Percentiles rank a stretch among this genome's conserved stretches.
phyloP scores from a whole-genome alignment of 1,284 basidiomycete species.

The Hemileia vastatrix region DNA sequence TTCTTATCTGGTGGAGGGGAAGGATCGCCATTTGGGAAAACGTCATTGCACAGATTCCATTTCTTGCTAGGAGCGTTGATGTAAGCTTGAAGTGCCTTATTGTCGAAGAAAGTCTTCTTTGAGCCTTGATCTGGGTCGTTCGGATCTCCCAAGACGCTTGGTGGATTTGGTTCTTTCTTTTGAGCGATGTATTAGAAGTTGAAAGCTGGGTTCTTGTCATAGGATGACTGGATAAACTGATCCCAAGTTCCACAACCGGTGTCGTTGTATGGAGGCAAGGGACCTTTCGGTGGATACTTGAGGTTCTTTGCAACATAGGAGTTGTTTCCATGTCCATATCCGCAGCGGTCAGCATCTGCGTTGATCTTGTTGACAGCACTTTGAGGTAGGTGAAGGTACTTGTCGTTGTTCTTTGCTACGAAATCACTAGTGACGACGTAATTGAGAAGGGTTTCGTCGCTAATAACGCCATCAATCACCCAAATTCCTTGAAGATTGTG shows the following conservation, averaged over 20 bases:
- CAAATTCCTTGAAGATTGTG: not conserved
- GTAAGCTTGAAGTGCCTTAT: not conserved
- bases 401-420: not conserved
- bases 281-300: no score
- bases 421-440: not conserved
- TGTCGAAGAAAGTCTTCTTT: not conserved
- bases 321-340: not conserved
- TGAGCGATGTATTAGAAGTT: not conserved
- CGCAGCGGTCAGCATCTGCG: not conserved
- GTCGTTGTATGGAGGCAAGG: constrained; percentile 1
- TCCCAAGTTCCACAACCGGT: constrained; percentile 2
- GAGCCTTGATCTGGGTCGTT: not conserved
- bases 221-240: not conserved
- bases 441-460: not conserved
- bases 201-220: not conserved
- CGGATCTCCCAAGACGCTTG: not conserved
- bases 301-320: not conserved
- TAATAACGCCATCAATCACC: constrained; percentile 2
- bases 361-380: not conserved
- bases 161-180: not conserved
- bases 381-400: not conserved
- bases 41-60: constrained; percentile 2
- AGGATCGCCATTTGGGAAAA: constrained; percentile 18
- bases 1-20: not conserved
- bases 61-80: constrained; percentile 1